These are phyloP conservation scores for Diaporthe sp. DNA, from an alignment of 2,329 filamentous ascomycete genomes.

Conservation along the genomic window DNA sequence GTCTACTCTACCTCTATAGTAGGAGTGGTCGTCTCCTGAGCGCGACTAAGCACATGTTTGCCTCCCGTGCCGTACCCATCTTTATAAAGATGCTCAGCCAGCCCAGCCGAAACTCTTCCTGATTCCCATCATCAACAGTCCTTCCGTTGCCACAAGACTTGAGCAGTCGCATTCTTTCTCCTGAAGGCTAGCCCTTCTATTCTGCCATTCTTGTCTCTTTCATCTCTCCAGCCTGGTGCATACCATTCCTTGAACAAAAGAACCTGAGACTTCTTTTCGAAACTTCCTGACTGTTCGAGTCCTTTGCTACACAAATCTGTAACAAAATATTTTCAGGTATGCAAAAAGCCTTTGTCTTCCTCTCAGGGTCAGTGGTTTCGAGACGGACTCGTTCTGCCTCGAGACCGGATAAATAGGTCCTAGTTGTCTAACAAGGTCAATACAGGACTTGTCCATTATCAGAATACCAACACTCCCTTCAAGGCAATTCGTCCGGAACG, in stretches of 20 bases:
- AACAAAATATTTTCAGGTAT: slow-evolving; percentile 37
- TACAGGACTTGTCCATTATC: slow-evolving; percentile 43
- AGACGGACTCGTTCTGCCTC: not conserved
- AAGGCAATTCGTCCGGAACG: slow-evolving; percentile 57
- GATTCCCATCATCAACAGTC: slow-evolving; percentile 44
- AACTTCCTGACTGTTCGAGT: slow-evolving; percentile 40
- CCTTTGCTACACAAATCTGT: slow-evolving; percentile 33
- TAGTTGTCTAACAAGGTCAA: slow-evolving; percentile 28
- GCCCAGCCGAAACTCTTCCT: slow-evolving; percentile 12
- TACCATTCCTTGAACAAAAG: slow-evolving; percentile 49
- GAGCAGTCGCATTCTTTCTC: slow-evolving; percentile 53
- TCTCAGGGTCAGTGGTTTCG: not conserved
- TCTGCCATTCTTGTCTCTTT: slow-evolving; percentile 45
- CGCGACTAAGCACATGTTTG: slow-evolving; percentile 18
- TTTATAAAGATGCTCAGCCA: slow-evolving; percentile 43
- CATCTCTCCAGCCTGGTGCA: slow-evolving; percentile 58
- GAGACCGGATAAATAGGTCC: slow-evolving; percentile 1
- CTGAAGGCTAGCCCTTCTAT: slow-evolving; percentile 53
- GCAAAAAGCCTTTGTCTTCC: not conserved
- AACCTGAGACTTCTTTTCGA: slow-evolving; percentile 47
- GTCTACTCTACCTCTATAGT: not conserved
- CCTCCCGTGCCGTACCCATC: slow-evolving; percentile 37
- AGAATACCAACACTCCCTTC: slow-evolving; percentile 44
- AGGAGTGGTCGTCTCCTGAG: slow-evolving; percentile 1
- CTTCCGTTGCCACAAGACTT: slow-evolving; percentile 47